phyloP scores from a whole-genome alignment of 352 stramenopile genomes.

The Globisporangium cederbergense region DNA sequence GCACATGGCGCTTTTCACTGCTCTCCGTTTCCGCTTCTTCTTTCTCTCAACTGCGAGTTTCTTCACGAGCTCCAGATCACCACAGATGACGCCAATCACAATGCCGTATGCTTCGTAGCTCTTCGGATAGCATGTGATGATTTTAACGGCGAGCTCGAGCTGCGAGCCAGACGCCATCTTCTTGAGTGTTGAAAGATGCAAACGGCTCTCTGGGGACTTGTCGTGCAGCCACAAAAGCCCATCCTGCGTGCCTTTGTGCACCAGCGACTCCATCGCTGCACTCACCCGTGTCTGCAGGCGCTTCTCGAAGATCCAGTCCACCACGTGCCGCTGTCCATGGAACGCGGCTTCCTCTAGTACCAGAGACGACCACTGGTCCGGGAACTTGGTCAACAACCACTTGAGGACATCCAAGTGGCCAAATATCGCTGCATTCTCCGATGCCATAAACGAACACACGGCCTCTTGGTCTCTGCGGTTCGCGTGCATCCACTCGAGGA shows the following conservation, averaged over 20 bases:
- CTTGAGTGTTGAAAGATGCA: conserved; percentile 7
- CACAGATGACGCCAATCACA: conserved; percentile 7
- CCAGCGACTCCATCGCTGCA: background rate
- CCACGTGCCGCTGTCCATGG: conserved; percentile 10
- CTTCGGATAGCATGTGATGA: conserved; percentile 5
- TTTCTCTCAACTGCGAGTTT: background rate
- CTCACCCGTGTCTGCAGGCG: background rate
- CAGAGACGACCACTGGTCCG: conserved; percentile 3
- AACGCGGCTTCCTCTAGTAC: conserved; percentile 12
- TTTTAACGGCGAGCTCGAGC: background rate
- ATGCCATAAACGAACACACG: background rate
- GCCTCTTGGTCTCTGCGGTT: background rate
- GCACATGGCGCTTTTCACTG: conserved; percentile 14
- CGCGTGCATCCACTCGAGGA: conserved; percentile 13
- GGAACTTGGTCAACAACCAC: conserved; percentile 5
- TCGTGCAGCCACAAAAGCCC: conserved; percentile 13
- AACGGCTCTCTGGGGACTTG: conserved; percentile 1
- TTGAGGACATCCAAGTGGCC: conserved; percentile 5
- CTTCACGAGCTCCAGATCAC: conserved; percentile 1
- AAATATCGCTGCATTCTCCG: conserved; percentile 7
- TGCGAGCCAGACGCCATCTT: conserved; percentile 8
- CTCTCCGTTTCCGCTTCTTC: background rate
- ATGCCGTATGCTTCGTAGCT: conserved; percentile 1
- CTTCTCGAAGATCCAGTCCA: conserved; percentile 13
- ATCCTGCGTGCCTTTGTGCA: background rate